Evolutionary conservation across 768 basidiomycete species (phyloP).

Genomic region (Auricularia sp.): DNA sequence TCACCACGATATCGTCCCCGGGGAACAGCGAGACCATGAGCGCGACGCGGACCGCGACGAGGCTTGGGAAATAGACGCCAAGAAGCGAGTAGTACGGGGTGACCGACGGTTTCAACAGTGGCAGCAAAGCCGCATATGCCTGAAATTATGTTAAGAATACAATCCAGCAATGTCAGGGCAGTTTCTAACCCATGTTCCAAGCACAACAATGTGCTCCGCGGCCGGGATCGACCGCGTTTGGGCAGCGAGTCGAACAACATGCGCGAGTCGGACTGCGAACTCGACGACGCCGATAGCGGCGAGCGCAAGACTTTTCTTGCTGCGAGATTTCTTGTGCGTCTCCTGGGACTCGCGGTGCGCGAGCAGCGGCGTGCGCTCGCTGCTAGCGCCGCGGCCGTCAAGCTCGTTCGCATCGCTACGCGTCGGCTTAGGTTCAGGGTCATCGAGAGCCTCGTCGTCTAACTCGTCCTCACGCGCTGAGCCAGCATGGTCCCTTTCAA

Average conservation of each 20-base stretch:
- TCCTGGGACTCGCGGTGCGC: not conserved
- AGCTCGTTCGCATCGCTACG: too few relatives aligned
- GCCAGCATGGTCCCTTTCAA: too few relatives aligned
- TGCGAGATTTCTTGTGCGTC: not conserved
- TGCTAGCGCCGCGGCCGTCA: not conserved
- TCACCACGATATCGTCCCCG: not conserved
- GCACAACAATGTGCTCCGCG: not conserved
- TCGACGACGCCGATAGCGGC: not conserved
- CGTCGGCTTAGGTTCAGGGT: too few relatives aligned
- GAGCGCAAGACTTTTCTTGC: not conserved
- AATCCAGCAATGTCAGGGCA: not conserved
- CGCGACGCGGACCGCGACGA: not conserved
- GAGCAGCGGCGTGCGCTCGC: not conserved
- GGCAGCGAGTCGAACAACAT: not conserved
- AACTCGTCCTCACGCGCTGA: too few relatives aligned
- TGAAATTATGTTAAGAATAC: not conserved
- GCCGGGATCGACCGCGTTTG: not conserved
- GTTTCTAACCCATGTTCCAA: not conserved
- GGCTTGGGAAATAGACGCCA: not conserved
- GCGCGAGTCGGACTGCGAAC: not conserved
- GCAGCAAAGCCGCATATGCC: not conserved
- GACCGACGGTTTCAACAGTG: not conserved
- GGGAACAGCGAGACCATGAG: not conserved
- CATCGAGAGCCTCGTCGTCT: too few relatives aligned
- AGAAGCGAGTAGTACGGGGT: not conserved